Conservation (phyloP, 257 asterid species). For the Solanum neorickii region DNA sequence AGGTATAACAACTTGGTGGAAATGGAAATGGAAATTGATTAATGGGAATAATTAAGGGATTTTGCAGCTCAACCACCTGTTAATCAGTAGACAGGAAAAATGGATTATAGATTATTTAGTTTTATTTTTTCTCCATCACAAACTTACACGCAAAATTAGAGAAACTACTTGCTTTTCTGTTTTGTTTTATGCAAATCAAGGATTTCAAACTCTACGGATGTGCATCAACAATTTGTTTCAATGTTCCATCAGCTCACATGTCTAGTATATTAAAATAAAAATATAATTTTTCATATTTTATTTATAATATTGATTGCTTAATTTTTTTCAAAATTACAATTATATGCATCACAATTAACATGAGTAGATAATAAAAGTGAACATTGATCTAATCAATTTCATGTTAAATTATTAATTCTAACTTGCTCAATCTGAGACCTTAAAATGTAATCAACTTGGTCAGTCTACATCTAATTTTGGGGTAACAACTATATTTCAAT, state of each 20-base stretch:
- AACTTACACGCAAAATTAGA: slow-evolving; percentile 9
- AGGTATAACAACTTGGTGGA: not conserved
- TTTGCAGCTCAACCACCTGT: slow-evolving; percentile 20
- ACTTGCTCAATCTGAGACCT: not conserved
- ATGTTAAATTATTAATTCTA: too few relatives aligned
- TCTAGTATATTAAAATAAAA: not conserved
- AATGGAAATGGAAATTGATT: not conserved
- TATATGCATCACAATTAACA: not conserved
- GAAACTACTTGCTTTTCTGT: not conserved
- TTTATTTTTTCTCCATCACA: not conserved
- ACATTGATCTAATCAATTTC: not conserved
- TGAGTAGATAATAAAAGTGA: not conserved
- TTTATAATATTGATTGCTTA: too few relatives aligned
- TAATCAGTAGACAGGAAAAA: slow-evolving; percentile 9
- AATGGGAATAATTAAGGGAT: not conserved
- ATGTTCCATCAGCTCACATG: not conserved
- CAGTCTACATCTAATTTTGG: too few relatives aligned
- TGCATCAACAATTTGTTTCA: not conserved
- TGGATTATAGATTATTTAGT: not conserved
- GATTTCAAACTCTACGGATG: not conserved
- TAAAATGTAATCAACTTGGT: not conserved
- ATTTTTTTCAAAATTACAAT: too few relatives aligned
- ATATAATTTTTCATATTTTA: not conserved
- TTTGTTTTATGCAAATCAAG: not conserved
- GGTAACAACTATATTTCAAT: rapidly evolving